Conservation (phyloP, 129 eudicot species). For the Arctium lappa region DNA sequence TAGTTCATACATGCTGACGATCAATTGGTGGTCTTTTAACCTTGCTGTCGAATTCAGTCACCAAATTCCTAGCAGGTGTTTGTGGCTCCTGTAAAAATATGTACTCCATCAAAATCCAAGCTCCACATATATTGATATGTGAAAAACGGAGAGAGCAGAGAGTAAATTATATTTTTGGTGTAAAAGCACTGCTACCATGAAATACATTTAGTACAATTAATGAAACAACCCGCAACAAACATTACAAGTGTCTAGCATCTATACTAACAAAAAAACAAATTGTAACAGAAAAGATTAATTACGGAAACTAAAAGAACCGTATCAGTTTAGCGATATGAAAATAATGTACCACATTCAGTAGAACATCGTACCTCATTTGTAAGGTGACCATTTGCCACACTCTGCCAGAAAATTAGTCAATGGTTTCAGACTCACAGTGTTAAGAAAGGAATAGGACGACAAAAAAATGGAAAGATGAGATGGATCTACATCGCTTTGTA, state of each 20-base stretch:
- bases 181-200: neutral
- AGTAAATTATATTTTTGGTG: neutral
- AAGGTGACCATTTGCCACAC: constrained; percentile 59
- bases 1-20: constrained; percentile 72
- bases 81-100: constrained; percentile 58
- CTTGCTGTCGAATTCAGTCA: constrained; percentile 63
- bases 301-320: neutral
- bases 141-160: neutral
- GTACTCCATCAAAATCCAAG: neutral
- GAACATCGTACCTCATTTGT: constrained; percentile 36
- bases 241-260: neutral
- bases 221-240: neutral
- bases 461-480: neutral
- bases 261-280: neutral
- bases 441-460: neutral
- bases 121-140: neutral
- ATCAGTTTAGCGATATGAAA: neutral
- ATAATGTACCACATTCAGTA: constrained; percentile 30
- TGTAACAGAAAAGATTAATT: neutral
- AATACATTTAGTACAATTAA: neutral
- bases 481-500: neutral
- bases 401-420: constrained; percentile 37
- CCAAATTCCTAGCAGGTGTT: constrained; percentile 61
- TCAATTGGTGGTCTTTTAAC: constrained; percentile 70
- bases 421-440: neutral